Conservation (phyloP, 768 basidiomycete genomes). For the Cystofilobasidium ferigula region DNA sequence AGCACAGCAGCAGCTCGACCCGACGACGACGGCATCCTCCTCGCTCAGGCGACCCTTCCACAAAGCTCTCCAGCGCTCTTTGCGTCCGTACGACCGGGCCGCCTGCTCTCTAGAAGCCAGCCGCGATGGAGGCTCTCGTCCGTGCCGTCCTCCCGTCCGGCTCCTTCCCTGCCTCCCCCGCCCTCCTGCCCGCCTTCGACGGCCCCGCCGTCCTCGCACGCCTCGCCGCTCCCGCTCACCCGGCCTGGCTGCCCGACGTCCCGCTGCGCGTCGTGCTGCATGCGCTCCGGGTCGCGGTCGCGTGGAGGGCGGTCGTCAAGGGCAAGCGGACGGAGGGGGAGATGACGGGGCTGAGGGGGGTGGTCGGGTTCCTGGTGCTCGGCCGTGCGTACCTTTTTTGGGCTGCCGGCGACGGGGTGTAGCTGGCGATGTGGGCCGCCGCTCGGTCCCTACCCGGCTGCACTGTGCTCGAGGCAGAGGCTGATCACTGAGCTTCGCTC, state of each 20-base stretch:
- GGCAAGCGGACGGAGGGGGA: background rate
- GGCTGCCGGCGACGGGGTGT: too few relatives aligned
- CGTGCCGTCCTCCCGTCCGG: background rate
- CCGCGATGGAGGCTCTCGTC: background rate
- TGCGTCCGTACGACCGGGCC: too few relatives aligned
- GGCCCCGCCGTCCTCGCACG: background rate
- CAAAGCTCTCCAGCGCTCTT: too few relatives aligned
- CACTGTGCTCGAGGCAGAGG: too few relatives aligned
- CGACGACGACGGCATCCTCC: too few relatives aligned
- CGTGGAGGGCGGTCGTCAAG: background rate
- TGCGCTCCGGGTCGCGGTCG: background rate
- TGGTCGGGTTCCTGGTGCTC: background rate
- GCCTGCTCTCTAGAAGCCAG: too few relatives aligned
- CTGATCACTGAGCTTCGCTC: background rate
- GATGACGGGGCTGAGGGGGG: background rate
- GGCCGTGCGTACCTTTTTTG: background rate
- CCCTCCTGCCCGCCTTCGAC: background rate
- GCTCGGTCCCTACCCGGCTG: too few relatives aligned
- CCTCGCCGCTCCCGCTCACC: background rate
- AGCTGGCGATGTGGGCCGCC: too few relatives aligned
- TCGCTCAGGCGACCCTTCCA: too few relatives aligned
- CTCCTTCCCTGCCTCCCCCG: too few relatives aligned
- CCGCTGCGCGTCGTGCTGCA: background rate
- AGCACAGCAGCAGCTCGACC: too few relatives aligned
- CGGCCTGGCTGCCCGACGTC: background rate